These are phyloP conservation scores for Lentinula detonsa DNA, from an alignment of 768 basidiomycete species.

Conservation along the genomic window DNA sequence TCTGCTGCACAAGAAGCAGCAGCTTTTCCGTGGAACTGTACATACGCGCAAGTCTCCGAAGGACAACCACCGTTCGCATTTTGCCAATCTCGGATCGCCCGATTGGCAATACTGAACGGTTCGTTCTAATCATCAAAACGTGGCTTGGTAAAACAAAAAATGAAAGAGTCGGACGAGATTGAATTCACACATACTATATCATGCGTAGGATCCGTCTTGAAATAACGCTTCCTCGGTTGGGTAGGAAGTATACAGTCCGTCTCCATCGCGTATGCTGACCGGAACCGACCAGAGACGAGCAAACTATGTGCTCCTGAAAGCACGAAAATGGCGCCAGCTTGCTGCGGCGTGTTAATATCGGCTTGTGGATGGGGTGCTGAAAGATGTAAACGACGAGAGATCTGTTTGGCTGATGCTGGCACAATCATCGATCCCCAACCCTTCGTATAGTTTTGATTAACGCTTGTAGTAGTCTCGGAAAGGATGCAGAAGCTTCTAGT, in stretches of 20 bases:
- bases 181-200: slow-evolving; percentile 23
- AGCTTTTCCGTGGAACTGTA: slow-evolving; percentile 44
- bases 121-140: slow-evolving; percentile 24
- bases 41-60: slow-evolving; percentile 31
- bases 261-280: background rate
- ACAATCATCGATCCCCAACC: slow-evolving; percentile 5
- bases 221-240: slow-evolving; percentile 19
- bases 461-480: background rate
- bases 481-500: background rate
- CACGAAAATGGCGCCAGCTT: slow-evolving; percentile 5
- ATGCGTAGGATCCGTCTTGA: slow-evolving; percentile 42
- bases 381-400: slow-evolving; percentile 4
- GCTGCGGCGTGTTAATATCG: slow-evolving; percentile 7
- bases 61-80: slow-evolving; percentile 30
- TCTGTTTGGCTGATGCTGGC: background rate
- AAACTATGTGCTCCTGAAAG: background rate
- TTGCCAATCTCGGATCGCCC: slow-evolving; percentile 35
- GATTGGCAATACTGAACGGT: slow-evolving; percentile 36
- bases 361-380: slow-evolving; percentile 8
- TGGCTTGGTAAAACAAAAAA: background rate
- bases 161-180: background rate
- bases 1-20: slow-evolving; percentile 29
- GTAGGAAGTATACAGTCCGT: slow-evolving; percentile 23
- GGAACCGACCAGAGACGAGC: slow-evolving; percentile 3
- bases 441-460: background rate